These are phyloP conservation scores for Verticillium alfalfae DNA, from an alignment of 2,329 filamentous ascomycete genomes.

Conservation along the genomic window DNA sequence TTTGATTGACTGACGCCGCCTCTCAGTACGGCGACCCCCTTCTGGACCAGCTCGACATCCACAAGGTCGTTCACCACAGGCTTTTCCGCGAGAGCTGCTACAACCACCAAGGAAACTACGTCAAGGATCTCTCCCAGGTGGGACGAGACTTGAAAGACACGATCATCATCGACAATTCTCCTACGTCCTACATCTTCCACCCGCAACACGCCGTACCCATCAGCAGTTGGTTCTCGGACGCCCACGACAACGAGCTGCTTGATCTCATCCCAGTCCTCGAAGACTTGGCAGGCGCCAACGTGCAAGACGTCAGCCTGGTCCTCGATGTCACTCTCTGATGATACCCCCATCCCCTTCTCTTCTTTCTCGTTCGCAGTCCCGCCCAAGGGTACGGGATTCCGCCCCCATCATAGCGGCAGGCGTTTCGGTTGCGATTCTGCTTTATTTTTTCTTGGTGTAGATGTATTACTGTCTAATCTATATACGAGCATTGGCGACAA, in stretches of 20 bases:
- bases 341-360: slow-evolving; percentile 23
- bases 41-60: slow-evolving; percentile 93
- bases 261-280: slow-evolving; percentile 97
- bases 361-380: slow-evolving; percentile 17
- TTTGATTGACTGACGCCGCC: not conserved
- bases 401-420: slow-evolving; percentile 47
- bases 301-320: slow-evolving; percentile 94
- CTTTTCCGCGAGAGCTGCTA: slow-evolving; percentile 98
- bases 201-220: slow-evolving; percentile 98
- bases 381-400: slow-evolving; percentile 13
- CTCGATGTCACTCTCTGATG: slow-evolving; percentile 78
- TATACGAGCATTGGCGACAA: slow-evolving; percentile 24
- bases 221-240: slow-evolving; percentile 99
- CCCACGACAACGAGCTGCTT: slow-evolving; percentile 96
- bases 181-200: slow-evolving; percentile 99
- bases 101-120: slow-evolving; percentile 98
- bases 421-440: slow-evolving; percentile 40
- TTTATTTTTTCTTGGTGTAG: slow-evolving; percentile 40
- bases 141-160: slow-evolving; percentile 94
- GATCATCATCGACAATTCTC: slow-evolving; percentile 99
- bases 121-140: slow-evolving; percentile 97
- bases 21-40: slow-evolving; percentile 88
- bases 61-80: slow-evolving; percentile 91
- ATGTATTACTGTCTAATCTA: slow-evolving; percentile 48
- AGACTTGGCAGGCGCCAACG: slow-evolving; percentile 82